Base-by-base conservation (phyloP, 2,329 filamentous ascomycete species). In the Pseudopyrenochaeta lycopersici region DNA sequence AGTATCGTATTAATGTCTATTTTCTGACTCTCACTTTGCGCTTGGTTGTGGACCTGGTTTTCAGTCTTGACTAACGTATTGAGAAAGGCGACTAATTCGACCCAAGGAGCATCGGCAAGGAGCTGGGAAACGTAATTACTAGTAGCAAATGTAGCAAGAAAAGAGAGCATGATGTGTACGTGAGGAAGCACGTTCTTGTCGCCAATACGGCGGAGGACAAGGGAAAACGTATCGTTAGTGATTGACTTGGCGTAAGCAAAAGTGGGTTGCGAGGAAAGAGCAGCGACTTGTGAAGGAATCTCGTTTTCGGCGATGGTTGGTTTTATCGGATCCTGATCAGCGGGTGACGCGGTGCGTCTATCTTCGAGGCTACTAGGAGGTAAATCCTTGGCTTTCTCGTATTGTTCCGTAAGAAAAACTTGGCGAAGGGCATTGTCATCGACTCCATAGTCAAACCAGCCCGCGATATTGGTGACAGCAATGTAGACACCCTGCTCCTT, bases 151-250 rank as follows among this genome's bases (percentile, higher is more conserved):
- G 71, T 12, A 52, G 67, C 73, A 82, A 90, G 67, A 61, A 89
- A 90, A 0, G 84, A 82, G 21, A 91, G 75, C 4, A 83, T 81
- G 0, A 85, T 81, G 59, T 91, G 88, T 0, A 89, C 64, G 64
- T 85, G 89, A 0, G 87, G 82, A 1, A 90, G 76, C 2, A 85
- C 82, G 55, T 87, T 86, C 2, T 80, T 76, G 39, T 89, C 86
- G 0, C 81, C 82, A 23, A 81, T 78, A 0, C 86, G 79, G 2
- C 74, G 71, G 7, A 88, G 77, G 1, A 84, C 78, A 1, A 84
- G 68, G 2, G 72, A 60, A 33, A 83, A 79, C 0, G 80, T 84
- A 2, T 75, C 67, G 30, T 77, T 74, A 1, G 77, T 75, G 31
- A 88, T 76, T 0, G 61, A 49, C 15, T 75, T 75, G 0, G 80